Base-by-base conservation (phyloP, 176 grass and related monocot genomes). In the Eleusine indica region DNA sequence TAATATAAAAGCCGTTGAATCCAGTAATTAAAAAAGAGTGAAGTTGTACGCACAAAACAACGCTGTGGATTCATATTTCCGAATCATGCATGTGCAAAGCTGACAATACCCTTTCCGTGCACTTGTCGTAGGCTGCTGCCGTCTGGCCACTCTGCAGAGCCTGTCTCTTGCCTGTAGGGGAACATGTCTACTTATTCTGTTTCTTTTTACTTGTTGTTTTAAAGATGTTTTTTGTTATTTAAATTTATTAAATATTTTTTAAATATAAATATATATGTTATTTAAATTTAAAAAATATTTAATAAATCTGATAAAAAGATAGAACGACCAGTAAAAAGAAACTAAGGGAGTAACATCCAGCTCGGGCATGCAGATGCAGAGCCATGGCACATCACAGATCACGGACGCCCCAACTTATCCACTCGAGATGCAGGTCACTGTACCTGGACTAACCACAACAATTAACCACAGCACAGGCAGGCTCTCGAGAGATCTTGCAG, bases 101-200 rank as follows among this genome's bases (percentile, higher is more conserved):
- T 3, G 29, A 25, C 5, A 5, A 0, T 54, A 52, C 14, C 38
- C 28, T 6, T 73, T 52, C 73, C 76, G 73, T 84, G 82, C 82
- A 41, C 2, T 44, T 84, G 84, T 72, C 75, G 8, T 38, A 1
- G 25, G 67, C 41, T 8, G 41, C 41, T 71, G 66, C 25, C 63
- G 53, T 12, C 11, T n/a, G 56, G 7, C 1, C n/a, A 10, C 58
- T 25, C 21, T 32, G 43, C 70, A 16, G 53, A 21, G 53, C 19
- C 57, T 60, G 57, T 22, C 21, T 60, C 57, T 60, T 60, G 57
- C 21, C 57, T 57, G 56, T 11, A 22, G n/a, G n/a, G 60, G 21
- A 79, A 76, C 79, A 82, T 82, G 72, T 82, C 81, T 65, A 25
- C 25, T 25, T 25, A 25, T 25, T 25, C 25, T 25, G 25, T 25